Conservation (phyloP, 148 eudicot genomes). For the Vaccinium darrowii region DNA sequence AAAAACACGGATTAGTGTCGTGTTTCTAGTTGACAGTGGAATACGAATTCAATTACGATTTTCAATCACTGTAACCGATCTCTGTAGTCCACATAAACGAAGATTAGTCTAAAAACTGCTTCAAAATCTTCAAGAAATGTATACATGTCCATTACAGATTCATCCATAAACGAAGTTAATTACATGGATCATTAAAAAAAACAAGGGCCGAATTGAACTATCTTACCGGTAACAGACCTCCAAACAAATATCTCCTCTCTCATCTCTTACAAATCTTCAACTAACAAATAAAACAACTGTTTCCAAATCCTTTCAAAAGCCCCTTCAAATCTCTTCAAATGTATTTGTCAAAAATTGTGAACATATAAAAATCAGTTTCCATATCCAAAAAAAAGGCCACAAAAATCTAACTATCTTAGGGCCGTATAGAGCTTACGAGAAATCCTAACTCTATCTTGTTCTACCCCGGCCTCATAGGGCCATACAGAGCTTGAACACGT, state of each 20-base stretch:
- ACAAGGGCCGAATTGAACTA: neutral
- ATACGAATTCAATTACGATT: constrained; percentile 4
- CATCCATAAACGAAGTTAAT: constrained; percentile 10
- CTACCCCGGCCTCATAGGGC: constrained; percentile 81
- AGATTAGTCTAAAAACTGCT: neutral
- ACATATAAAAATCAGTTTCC: neutral
- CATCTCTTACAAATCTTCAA: constrained; percentile 13
- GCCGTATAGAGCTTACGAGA: no score
- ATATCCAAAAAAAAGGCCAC: neutral
- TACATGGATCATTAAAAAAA: neutral
- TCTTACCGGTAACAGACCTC: neutral
- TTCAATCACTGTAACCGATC: constrained; percentile 13
- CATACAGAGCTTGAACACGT: constrained; percentile 89
- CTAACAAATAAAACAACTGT: neutral
- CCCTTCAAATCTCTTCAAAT: constrained; percentile 13
- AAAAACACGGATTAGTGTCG: neutral
- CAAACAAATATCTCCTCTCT: neutral
- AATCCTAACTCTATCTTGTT: constrained; percentile 53
- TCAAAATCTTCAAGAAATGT: neutral
- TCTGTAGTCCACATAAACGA: neutral
- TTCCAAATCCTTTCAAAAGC: constrained; percentile 3
- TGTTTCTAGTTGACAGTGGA: no score
- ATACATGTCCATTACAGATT: constrained; percentile 11
- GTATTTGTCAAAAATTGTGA: constrained; percentile 7
- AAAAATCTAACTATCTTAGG: neutral